A percentile compares a stretch with the other conserved stretches of the same genome.
These are phyloP conservation scores for Penicillium ochrochloron DNA, from an alignment of 495 filamentous ascomycete genomes.

Conservation along the genomic window DNA sequence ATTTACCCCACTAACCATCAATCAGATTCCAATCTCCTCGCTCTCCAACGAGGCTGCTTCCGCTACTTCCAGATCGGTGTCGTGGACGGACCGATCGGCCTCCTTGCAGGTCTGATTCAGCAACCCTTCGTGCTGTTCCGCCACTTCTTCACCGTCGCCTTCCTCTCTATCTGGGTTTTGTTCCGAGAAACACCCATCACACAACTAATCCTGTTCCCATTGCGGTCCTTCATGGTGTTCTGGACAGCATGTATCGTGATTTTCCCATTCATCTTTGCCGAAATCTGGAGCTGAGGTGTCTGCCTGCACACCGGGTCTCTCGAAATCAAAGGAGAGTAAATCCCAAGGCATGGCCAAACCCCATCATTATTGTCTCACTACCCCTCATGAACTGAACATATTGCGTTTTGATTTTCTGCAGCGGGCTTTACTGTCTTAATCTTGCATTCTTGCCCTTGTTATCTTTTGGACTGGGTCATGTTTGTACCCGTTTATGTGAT, in stretches of 20 bases:
- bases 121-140: conserved; percentile 79
- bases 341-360: neutral
- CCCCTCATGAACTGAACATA: conserved; percentile 22
- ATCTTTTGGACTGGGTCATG: neutral
- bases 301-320: neutral
- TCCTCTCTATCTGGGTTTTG: conserved; percentile 85
- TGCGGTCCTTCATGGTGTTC: conserved; percentile 70
- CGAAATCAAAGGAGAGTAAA: neutral
- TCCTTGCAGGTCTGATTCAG: conserved; percentile 83
- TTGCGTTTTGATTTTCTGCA: conserved; percentile 7
- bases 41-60: conserved; percentile 91
- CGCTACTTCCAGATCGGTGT: conserved; percentile 84
- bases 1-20: conserved; percentile 12
- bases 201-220: conserved; percentile 61
- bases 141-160: conserved; percentile 93
- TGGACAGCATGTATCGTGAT: conserved; percentile 90
- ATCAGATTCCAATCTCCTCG: conserved; percentile 69
- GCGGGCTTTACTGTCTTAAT: conserved; percentile 15
- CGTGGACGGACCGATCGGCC: conserved; percentile 75
- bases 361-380: conserved; percentile 5
- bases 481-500: conserved; percentile 23
- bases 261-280: conserved; percentile 72
- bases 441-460: conserved; percentile 6
- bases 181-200: conserved; percentile 59
- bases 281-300: conserved; percentile 35